Percentiles rank a stretch among this genome's conserved stretches.
Evolutionary conservation across 2,329 filamentous ascomycete species (phyloP).

Genomic region (Hypoxylon sp.): DNA sequence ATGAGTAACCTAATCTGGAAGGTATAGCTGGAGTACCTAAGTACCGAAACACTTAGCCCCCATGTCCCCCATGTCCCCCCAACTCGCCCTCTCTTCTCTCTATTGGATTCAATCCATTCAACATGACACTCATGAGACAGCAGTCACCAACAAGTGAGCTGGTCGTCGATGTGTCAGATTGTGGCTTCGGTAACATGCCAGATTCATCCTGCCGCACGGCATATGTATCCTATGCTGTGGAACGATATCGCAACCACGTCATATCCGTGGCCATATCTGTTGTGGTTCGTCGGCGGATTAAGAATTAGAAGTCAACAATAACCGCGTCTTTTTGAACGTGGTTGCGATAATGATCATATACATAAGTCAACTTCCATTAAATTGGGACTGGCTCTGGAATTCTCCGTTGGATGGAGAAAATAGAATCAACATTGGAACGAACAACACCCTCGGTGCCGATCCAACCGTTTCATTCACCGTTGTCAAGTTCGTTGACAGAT

Average conservation of each 20-base stretch:
- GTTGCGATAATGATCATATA: neutral
- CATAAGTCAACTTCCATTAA: neutral
- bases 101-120: slow-evolving; percentile 20
- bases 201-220: slow-evolving; percentile 17
- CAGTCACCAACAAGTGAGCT: slow-evolving; percentile 10
- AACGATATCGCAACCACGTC: slow-evolving; percentile 7
- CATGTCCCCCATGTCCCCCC: neutral
- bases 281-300: slow-evolving; percentile 6
- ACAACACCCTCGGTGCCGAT: slow-evolving; percentile 1
- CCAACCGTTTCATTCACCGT: slow-evolving; percentile 16
- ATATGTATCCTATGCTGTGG: slow-evolving; percentile 7
- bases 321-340: neutral
- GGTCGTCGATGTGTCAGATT: slow-evolving; percentile 29
- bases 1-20: neutral
- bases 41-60: slow-evolving; percentile 1
- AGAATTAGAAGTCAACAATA: slow-evolving; percentile 4
- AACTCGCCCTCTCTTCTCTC: slow-evolving; percentile 7
- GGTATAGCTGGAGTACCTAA: too few relatives aligned
- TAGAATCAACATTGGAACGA: neutral
- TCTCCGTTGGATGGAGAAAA: slow-evolving; percentile 15
- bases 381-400: slow-evolving; percentile 1
- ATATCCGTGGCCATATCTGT: neutral
- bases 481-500: slow-evolving; percentile 7
- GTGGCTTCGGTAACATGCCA: slow-evolving; percentile 20
- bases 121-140: slow-evolving; percentile 37